Base-by-base conservation (phyloP, 306 rosid species). In the Cucurbita moschata region DNA sequence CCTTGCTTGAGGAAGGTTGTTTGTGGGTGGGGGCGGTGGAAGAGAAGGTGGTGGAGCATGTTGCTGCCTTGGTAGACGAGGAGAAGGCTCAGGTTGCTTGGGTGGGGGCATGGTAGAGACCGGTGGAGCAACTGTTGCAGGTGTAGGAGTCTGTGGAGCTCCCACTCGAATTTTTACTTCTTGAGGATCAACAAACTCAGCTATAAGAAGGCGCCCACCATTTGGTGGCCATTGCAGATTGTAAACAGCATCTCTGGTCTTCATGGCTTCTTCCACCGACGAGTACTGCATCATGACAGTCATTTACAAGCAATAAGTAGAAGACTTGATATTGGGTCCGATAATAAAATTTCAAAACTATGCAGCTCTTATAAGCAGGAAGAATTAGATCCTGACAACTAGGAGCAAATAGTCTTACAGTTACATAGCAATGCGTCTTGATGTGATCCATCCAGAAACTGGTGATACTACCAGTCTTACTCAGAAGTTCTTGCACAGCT, bases 371-470 rank as follows among this genome's bases (percentile, higher is more conserved):
- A 23, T 56, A 13, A 21, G 50, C 44, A 37, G 8, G 51, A 50
- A 46, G 21, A 65, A 21, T 69, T 30, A 19, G 60, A 46, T 47
- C 63, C 18, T 16, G 47, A 44, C 76, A 38, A 61, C 71, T 54
- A 51, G 23, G 62, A 49, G 60, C 35, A 71, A 59, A 79, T 66
- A 42, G 53, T 52, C 96, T 84, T 84, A 95, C 99, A 38, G 99
- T 89, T 71, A 95, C 96, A 81, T 83, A 95, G 93, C 99, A 95
- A 79, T 95, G 99, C 59, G 99, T 91, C 86, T 95, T 95, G 65
- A 95, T 95, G 80, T 89, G 99, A 80, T 95, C 99, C 97, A 95
- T 95, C 99, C 99, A 95, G 82, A 95, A 95, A 80, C 84, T 84
- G 61, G 79, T 69, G 19, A 95, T 90, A 13, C 67, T 78, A 65